Evolutionary conservation across 2,329 filamentous ascomycete genomes (phyloP), one percentile per base, ranked within the genome.

Genomic region (Blastomyces gilchristii): DNA sequence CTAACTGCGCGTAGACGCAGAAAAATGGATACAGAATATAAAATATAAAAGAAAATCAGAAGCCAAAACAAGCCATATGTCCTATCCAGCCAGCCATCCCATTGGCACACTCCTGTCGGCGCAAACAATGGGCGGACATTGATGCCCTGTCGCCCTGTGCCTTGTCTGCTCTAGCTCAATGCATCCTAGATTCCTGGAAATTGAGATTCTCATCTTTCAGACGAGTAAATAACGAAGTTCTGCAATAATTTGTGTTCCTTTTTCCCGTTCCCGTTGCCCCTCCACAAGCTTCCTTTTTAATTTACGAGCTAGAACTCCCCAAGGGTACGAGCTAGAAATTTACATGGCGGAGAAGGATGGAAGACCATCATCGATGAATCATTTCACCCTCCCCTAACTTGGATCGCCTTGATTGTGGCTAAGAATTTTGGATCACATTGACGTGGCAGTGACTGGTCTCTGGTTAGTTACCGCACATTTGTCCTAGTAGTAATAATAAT

Each of bases 361-460:
- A 31, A 3, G 8, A 34, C 37, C 22, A 16, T n/a, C 52, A 8
- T 31, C 31, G 7, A 41, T 57, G 53, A 39, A 39, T 57, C 56
- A 58, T 58, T 25, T 16, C 39, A 18, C 37, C n/a, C 54, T 45
- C 16, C 56, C 56, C 12, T 31, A 8, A 39, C 37, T 39, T 9
- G 34, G 34, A 37, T 34, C 34, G 34, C 34, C 56, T 45, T 39
- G 56, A 2, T 45, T 47, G 25, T 49, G 57, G 57, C 22, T 49
- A 49, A 50, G 3, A 50, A 28, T 47, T 59, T 59, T 47, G 43
- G 57, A 49, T 59, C 25, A 34, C 3, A 59, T 45, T 58, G 57
- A 59, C 57, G 57, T 59, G 57, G 57, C 57, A 59, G 41, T 47
- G 41, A 34, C 4, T 25, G 22, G 22, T 41, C 3, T 37, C 31